Evolutionary conservation across 805 yeast genomes (phyloP).

Genomic region (Nakazawaea laoshanensis): DNA sequence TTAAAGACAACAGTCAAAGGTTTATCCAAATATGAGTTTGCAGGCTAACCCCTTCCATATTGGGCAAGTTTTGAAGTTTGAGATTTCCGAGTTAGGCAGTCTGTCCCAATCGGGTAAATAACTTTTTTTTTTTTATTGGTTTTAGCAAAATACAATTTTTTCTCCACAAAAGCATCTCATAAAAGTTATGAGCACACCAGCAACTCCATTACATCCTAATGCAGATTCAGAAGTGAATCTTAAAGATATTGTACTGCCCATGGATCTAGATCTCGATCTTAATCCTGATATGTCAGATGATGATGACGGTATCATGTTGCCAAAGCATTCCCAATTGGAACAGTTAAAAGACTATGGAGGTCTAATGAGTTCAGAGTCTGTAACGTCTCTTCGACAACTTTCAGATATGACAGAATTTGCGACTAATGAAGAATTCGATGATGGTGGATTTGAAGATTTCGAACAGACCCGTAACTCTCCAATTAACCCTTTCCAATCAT

Average conservation of each 20-base stretch:
- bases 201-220: constrained; percentile 21
- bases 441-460: constrained; percentile 9
- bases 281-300: constrained; percentile 12
- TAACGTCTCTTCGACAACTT: constrained; percentile 2
- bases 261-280: constrained; percentile 18
- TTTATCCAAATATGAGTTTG: constrained; percentile 19
- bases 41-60: constrained; percentile 13
- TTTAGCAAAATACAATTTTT: too few species aligned
- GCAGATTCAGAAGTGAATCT: constrained; percentile 16
- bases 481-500: constrained; percentile 13
- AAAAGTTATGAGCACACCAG: constrained; percentile 11
- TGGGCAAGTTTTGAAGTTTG: constrained; percentile 26
- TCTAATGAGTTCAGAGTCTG: not conserved
- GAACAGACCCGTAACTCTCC: constrained; percentile 6
- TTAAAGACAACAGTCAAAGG: constrained; percentile 18
- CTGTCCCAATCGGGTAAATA: too few species aligned
- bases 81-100: too few species aligned
- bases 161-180: not conserved
- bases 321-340: constrained; percentile 1
- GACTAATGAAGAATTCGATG: constrained; percentile 7
- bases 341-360: not conserved
- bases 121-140: too few species aligned
- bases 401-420: constrained; percentile 2
- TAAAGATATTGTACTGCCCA: constrained; percentile 12
- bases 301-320: constrained; percentile 7